Conservation (phyloP, 768 basidiomycete species). For the Leccinellum luteum region DNA sequence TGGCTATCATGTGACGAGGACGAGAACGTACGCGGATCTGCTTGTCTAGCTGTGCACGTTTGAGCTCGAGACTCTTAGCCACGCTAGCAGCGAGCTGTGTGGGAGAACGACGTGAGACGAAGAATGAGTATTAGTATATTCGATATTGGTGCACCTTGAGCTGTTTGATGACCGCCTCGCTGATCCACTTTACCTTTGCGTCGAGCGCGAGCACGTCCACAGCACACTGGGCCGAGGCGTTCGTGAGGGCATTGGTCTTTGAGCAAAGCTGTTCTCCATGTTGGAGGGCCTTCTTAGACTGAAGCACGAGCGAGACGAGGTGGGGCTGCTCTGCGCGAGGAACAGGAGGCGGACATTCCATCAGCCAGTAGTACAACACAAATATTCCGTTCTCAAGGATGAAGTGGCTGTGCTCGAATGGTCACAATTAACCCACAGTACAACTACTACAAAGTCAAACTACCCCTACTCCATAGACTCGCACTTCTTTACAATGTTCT, state of each 20-base stretch:
- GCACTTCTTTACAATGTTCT: conserved; percentile 36
- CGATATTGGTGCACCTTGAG: conserved; percentile 51
- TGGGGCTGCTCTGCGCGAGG: conserved; percentile 47
- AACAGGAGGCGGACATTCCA: conserved; percentile 20
- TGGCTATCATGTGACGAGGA: neutral
- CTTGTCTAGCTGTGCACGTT: conserved; percentile 56
- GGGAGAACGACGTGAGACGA: neutral
- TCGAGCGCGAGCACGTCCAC: conserved; percentile 75
- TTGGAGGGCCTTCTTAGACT: conserved; percentile 81
- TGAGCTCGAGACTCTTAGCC: conserved; percentile 72
- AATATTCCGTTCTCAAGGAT: neutral
- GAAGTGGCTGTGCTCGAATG: conserved; percentile 8
- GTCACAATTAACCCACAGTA: neutral
- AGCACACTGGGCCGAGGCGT: conserved; percentile 60
- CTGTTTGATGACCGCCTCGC: conserved; percentile 71
- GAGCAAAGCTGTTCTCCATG: conserved; percentile 75
- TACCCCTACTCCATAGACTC: neutral
- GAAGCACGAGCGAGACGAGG: conserved; percentile 71
- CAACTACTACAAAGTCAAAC: neutral
- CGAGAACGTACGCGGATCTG: conserved; percentile 54
- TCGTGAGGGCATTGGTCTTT: conserved; percentile 60
- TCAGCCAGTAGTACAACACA: neutral
- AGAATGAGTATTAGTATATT: neutral
- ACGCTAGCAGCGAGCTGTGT: conserved; percentile 66
- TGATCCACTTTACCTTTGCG: conserved; percentile 78